A percentile compares a stretch with the other conserved stretches of the same genome.
Conservation (phyloP, 805 yeast species). For the Lachancea nothofagi region DNA sequence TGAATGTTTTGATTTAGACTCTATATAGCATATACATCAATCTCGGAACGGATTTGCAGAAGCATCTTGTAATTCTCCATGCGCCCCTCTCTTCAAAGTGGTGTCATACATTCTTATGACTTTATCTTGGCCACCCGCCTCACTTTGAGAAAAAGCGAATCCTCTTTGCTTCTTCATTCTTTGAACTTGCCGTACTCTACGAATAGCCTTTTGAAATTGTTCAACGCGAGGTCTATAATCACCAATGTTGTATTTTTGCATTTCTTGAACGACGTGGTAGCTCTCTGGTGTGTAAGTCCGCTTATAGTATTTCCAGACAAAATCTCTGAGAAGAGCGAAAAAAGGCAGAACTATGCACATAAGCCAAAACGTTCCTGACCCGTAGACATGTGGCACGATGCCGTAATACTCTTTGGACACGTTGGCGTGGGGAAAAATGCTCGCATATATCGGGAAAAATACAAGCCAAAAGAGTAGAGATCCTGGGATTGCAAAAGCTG, state of each 20-base stretch:
- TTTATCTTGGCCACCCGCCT: conserved; percentile 82
- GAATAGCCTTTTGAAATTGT: conserved; percentile 92
- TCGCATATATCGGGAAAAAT: conserved; percentile 82
- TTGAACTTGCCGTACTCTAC: conserved; percentile 96
- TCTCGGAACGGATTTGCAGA: conserved; percentile 29
- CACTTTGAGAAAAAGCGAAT: conserved; percentile 94
- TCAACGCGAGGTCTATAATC: conserved; percentile 95
- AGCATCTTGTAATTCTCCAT: conserved; percentile 53
- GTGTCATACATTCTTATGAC: conserved; percentile 93
- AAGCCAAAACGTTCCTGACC: conserved; percentile 80
- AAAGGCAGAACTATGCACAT: conserved; percentile 67
- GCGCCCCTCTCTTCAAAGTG: conserved; percentile 72
- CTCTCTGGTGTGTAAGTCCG: conserved; percentile 88
- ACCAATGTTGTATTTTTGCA: conserved; percentile 89
- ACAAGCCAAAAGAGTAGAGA: conserved; percentile 79
- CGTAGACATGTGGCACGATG: conserved; percentile 66
- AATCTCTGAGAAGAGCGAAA: conserved; percentile 77
- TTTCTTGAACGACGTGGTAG: conserved; percentile 93
- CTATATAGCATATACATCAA: neutral
- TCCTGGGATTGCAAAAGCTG: conserved; percentile 90
- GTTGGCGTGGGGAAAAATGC: conserved; percentile 73
- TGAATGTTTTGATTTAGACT: neutral
- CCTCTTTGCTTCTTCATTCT: conserved; percentile 98
- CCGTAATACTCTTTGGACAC: conserved; percentile 86
- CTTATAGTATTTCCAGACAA: conserved; percentile 90